These are phyloP conservation scores for Solanum corneliomulleri DNA, from an alignment of 257 asterid species.

Conservation along the genomic window DNA sequence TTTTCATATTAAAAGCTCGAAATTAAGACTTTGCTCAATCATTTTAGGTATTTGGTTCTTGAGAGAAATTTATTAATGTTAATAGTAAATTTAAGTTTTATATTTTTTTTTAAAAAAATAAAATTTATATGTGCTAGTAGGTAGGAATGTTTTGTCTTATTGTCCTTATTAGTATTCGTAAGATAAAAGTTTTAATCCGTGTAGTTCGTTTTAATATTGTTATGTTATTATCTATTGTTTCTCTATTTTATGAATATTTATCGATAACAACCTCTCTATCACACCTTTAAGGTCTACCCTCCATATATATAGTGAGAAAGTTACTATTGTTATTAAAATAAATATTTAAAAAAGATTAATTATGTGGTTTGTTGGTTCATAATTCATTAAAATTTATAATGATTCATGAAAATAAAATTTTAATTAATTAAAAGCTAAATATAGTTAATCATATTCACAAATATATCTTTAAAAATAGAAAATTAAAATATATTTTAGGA, in stretches of 20 bases:
- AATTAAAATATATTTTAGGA: not conserved
- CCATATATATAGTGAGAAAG: not conserved
- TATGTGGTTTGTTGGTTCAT: not conserved
- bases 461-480: not conserved
- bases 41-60: not conserved
- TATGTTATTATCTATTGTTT: no score
- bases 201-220: no score
- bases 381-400: not conserved
- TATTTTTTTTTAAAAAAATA: no score
- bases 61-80: not conserved
- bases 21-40: not conserved
- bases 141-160: no score
- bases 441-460: not conserved
- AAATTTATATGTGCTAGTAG: no score
- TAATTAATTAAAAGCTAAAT: not conserved
- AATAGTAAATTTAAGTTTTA: no score
- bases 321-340: no score
- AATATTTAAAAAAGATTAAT: not conserved
- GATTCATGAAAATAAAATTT: not conserved
- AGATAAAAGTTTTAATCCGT: no score
- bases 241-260: not conserved
- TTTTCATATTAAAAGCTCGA: no score
- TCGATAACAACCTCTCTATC: fast-evolving
- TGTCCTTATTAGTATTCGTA: no score
- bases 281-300: not conserved